These are phyloP conservation scores for Biscogniauxia mediterranea DNA, from an alignment of 2,329 filamentous ascomycete species.

Conservation along the genomic window DNA sequence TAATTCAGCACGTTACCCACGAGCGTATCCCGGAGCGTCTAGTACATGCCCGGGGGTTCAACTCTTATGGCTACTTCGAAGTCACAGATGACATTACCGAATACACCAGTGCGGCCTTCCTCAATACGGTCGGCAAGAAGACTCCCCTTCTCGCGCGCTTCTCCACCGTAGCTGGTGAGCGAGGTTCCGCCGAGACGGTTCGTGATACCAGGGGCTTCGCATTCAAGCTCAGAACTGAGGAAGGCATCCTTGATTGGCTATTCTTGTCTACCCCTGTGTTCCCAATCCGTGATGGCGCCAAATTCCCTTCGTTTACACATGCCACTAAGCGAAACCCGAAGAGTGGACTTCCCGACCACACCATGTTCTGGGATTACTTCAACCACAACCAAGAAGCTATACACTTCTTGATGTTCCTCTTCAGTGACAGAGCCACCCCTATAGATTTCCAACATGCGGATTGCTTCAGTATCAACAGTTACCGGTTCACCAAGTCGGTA, in stretches of 20 bases:
- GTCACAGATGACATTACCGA: conserved; percentile 26
- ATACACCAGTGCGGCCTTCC: conserved; percentile 23
- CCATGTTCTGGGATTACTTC: conserved; percentile 30
- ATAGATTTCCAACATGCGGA: conserved; percentile 45
- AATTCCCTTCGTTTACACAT: conserved; percentile 26
- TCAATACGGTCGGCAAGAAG: conserved; percentile 24
- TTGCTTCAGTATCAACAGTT: conserved; percentile 48
- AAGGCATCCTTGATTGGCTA: conserved; percentile 23
- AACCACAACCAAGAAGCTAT: conserved; percentile 45
- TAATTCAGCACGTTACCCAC: conserved; percentile 25
- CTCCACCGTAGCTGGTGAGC: conserved; percentile 26
- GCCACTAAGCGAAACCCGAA: conserved; percentile 24
- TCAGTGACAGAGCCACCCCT: conserved; percentile 49
- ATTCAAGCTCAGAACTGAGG: conserved; percentile 23
- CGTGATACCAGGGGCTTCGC: conserved; percentile 26
- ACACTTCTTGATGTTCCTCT: conserved; percentile 52
- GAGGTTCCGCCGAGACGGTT: conserved; percentile 22
- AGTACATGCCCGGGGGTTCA: conserved; percentile 23
- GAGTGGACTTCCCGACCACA: conserved; percentile 18
- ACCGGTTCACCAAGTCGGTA: conserved; percentile 41
- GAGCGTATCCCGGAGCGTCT: conserved; percentile 26
- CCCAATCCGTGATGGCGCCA: conserved; percentile 24
- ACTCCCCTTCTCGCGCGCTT: conserved; percentile 25
- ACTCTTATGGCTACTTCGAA: conserved; percentile 25
- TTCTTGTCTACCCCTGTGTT: conserved; percentile 28